Evolutionary conservation across 305 asterid species (phyloP), one percentile per base, ranked within the genome.

Genomic region (Fraxinus ornus): DNA sequence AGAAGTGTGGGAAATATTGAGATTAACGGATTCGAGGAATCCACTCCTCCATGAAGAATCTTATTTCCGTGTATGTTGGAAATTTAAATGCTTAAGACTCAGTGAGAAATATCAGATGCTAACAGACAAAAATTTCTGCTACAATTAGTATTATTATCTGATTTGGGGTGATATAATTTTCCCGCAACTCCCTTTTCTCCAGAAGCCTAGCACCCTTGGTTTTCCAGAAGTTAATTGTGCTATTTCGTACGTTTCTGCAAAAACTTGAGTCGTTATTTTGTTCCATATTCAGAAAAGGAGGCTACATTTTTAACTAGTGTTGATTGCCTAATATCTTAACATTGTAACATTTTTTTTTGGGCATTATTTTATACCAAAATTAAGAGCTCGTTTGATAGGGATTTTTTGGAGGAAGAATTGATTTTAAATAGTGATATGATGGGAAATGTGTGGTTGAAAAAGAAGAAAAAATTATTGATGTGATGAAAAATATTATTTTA

Each of bases 221-320:
- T 76, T 36, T 75, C 72, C n/a, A 37, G 57, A 7, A 19, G 60
- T 75, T 60, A 81, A 64, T 26, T 64, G 66, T 22, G 7, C 1
- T 52, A 49, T n/a, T 49, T 15, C 19, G 1, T 75, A 35, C 10
- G 72, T 49, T 73, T 55, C 12, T 75, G 6, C 62, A 74, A 74
- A 78, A 66, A 10, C 70, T 37, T 12, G n/a, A 80, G 35, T 49
- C 5, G 1, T 24, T 30, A 26, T 44, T 62, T 44, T 47, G 66
- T 12, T 76, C 22, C 68, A 76, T 15, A 47, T 76, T 44, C n/a
- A 5, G 79, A 28, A 28, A 76, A 76, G 26, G 66, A 28, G 21
- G 60, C 60, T 21, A 77, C 57, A 72, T 77, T 57, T 76, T 77
- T 37, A 47, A 80, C 78, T 66, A 35, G 55, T 82, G 17, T 13